Conservation (phyloP, 768 basidiomycete genomes). For the Dioszegia hungarica region DNA sequence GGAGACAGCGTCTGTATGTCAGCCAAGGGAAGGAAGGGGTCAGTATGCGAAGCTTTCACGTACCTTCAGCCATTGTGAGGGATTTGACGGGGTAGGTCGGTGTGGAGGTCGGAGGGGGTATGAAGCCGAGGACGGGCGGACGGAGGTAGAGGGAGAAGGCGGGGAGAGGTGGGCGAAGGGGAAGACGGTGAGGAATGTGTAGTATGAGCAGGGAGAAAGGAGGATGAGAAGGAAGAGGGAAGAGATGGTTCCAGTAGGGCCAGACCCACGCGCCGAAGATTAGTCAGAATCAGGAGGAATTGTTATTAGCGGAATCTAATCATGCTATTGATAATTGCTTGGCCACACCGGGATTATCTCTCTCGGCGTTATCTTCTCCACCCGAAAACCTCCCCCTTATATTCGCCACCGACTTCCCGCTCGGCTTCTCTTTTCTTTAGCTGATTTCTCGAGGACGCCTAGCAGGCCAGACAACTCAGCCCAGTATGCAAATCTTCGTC, state of each 20-base stretch:
- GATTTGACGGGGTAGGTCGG: too few relatives aligned
- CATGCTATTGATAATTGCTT: too few relatives aligned
- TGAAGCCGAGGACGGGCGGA: constrained; percentile 5
- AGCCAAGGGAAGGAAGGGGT: constrained; percentile 3
- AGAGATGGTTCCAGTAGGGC: too few relatives aligned
- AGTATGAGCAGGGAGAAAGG: constrained; percentile 5
- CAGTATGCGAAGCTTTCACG: neutral
- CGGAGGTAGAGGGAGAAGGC: constrained; percentile 1
- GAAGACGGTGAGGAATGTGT: neutral
- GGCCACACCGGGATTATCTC: neutral
- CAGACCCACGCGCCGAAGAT: too few relatives aligned
- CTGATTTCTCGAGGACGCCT: constrained; percentile 34
- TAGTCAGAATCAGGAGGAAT: too few relatives aligned
- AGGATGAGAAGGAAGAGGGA: constrained; percentile 2
- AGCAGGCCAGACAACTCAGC: constrained; percentile 25
- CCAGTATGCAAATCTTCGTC: constrained; percentile 91
- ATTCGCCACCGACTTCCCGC: neutral
- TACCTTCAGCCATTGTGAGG: constrained; percentile 24
- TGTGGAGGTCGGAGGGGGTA: neutral
- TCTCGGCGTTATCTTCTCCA: neutral
- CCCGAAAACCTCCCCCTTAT: constrained; percentile 1
- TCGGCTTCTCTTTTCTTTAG: constrained; percentile 11
- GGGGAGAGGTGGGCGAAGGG: neutral
- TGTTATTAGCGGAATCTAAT: too few relatives aligned
- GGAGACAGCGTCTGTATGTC: constrained; percentile 26